Base-by-base conservation (phyloP, 2,329 filamentous ascomycete genomes). In the Colletotrichum sp. region DNA sequence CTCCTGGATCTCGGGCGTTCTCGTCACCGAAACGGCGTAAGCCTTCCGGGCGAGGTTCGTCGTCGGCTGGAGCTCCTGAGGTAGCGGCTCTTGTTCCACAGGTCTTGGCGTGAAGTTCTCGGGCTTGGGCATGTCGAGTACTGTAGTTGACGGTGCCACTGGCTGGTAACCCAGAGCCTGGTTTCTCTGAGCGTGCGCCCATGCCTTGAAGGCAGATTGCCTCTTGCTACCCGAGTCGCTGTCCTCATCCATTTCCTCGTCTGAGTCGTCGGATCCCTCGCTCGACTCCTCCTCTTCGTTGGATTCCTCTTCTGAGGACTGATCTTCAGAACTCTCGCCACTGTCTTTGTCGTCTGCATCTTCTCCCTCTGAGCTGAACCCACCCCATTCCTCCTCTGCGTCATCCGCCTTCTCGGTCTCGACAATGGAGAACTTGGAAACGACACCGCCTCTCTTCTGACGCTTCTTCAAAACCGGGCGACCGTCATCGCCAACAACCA, bases 171-270 rank as follows among this genome's bases (percentile, higher is more conserved):
- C 96, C 36, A 97, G 86, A 6, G 94, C 93, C 78, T 96, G 90
- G 78, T 98, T 98, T 71, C 96, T 90, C 83, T 97, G 93, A 78
- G 94, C 91, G 34, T 93, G 92, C 24, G 97, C 97, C 97, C 97
- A 99, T 4, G 93, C 90, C 82, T 98, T 98, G 88, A 99, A 99
- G 1, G 95, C 95, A 3, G 90, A 91, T 55, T 85, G 85, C 70
- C 84, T 83, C 78, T 82, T 85, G 24, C 15, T 61, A 76, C 76
- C 67, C 8, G 84, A 82, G 0, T 79, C 80, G 7, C 78, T 79
- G 2, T 78, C 80, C 1, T 81, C 80, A 3, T 80, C 82, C 81
- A 2, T 80, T 6, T 78, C 81, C 3, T 78, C 75, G 5, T 76
- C 75, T 3, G 75, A 76, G 4, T 82, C 79, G 4, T 82, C 79